Percentiles rank a stretch among this genome's conserved stretches.
Conservation (phyloP, 768 basidiomycete genomes). For the Termitomyces sp. region DNA sequence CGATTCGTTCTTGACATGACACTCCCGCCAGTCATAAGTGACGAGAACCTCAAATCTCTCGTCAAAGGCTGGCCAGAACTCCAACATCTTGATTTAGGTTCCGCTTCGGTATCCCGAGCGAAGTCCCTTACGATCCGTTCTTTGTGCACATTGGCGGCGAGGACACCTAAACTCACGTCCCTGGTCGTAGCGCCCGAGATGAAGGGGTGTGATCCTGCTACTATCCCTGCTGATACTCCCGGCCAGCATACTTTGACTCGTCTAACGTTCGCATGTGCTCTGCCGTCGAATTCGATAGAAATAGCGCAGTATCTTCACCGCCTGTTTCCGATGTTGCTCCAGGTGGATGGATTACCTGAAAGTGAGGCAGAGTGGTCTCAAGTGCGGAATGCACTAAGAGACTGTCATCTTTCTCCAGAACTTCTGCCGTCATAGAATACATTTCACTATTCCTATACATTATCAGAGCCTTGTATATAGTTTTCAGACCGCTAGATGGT, state of each 20-base stretch:
- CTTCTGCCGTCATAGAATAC: background rate
- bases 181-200: constrained; percentile 27
- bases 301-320: constrained; percentile 24
- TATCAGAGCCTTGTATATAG: background rate
- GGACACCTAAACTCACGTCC: constrained; percentile 19
- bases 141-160: constrained; percentile 21
- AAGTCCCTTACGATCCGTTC: constrained; percentile 22
- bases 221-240: constrained; percentile 4
- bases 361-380: constrained; percentile 24
- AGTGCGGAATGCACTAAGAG: constrained; percentile 6
- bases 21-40: constrained; percentile 30
- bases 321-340: constrained; percentile 33
- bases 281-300: constrained; percentile 19
- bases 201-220: background rate
- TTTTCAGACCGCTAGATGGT: background rate
- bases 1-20: constrained; percentile 34
- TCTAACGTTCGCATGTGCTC: constrained; percentile 28
- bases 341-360: constrained; percentile 29
- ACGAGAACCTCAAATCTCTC: constrained; percentile 32
- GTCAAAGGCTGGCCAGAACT: constrained; percentile 41
- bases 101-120: constrained; percentile 11
- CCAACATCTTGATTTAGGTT: constrained; percentile 35
- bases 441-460: constrained; percentile 2
- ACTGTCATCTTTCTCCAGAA: background rate
- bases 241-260: constrained; percentile 22